Evolutionary conservation across 2,329 filamentous ascomycete species (phyloP).

Genomic region (Cordyceps militaris): DNA sequence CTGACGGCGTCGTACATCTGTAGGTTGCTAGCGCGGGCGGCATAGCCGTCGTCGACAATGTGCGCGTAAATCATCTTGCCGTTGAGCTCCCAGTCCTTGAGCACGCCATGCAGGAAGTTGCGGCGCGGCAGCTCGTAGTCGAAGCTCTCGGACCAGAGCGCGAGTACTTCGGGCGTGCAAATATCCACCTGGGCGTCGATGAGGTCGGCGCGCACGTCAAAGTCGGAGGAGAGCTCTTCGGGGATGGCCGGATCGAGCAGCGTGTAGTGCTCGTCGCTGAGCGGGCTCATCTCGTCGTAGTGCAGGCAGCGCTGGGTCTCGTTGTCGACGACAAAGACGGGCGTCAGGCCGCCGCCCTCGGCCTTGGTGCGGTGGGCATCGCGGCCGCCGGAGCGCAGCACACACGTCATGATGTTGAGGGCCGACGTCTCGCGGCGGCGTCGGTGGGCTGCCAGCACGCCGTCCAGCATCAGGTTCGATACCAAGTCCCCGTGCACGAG

Average conservation of each 20-base stretch:
- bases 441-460: slow-evolving; percentile 69
- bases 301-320: slow-evolving; percentile 76
- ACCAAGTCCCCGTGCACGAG: slow-evolving; percentile 89
- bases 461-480: slow-evolving; percentile 79
- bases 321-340: slow-evolving; percentile 81
- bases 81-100: slow-evolving; percentile 96
- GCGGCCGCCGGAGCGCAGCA: slow-evolving; percentile 70
- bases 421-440: slow-evolving; percentile 76
- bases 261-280: slow-evolving; percentile 56
- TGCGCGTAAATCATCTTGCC: slow-evolving; percentile 95
- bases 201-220: slow-evolving; percentile 79
- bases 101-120: slow-evolving; percentile 83
- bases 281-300: slow-evolving; percentile 82
- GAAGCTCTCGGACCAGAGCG: slow-evolving; percentile 94
- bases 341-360: slow-evolving; percentile 61
- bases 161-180: slow-evolving; percentile 90
- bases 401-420: slow-evolving; percentile 96
- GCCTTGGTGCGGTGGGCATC: slow-evolving; percentile 68
- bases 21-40: slow-evolving; percentile 76
- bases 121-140: slow-evolving; percentile 87
- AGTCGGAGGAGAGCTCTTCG: slow-evolving; percentile 58
- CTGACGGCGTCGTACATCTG: slow-evolving; percentile 86
- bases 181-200: slow-evolving; percentile 96
- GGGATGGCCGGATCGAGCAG: slow-evolving; percentile 75
- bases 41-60: slow-evolving; percentile 75